These are phyloP conservation scores for Chytriomyces sp. DNA, from an alignment of 192 early-diverging fungal genomes.

Conservation along the genomic window DNA sequence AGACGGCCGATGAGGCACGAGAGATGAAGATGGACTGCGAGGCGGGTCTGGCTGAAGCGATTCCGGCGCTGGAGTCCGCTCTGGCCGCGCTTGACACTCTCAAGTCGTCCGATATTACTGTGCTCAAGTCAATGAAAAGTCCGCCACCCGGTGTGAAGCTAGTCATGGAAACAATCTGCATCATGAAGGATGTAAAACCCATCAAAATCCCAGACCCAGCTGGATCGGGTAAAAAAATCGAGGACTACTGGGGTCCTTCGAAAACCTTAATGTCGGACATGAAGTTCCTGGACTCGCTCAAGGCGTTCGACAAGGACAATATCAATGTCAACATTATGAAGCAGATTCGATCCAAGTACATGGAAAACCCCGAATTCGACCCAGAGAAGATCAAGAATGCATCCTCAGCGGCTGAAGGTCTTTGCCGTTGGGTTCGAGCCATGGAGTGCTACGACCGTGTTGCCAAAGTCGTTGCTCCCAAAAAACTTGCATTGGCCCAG, in stretches of 20 bases:
- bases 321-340: slow-evolving; percentile 63
- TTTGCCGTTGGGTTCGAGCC: slow-evolving; percentile 65
- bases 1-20: slow-evolving; percentile 60
- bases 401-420: slow-evolving; percentile 65
- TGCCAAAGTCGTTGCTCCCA: slow-evolving; percentile 68
- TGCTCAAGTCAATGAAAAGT: slow-evolving; percentile 68
- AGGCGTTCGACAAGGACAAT: slow-evolving; percentile 66
- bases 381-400: slow-evolving; percentile 68
- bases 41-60: slow-evolving; percentile 63
- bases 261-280: slow-evolving; percentile 62
- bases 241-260: slow-evolving; percentile 65
- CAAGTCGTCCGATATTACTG: slow-evolving; percentile 64
- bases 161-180: slow-evolving; percentile 67
- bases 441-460: slow-evolving; percentile 66
- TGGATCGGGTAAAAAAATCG: slow-evolving; percentile 65
- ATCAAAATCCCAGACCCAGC: slow-evolving; percentile 65
- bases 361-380: slow-evolving; percentile 67
- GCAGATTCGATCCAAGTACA: slow-evolving; percentile 62
- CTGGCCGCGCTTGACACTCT: slow-evolving; percentile 61
- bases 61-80: slow-evolving; percentile 63
- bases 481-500: slow-evolving; percentile 57
- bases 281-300: slow-evolving; percentile 60
- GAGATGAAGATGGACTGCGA: slow-evolving; percentile 68
- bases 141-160: slow-evolving; percentile 65
- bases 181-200: slow-evolving; percentile 69